These are phyloP conservation scores for Asterochloris erici DNA, from an alignment of 139 green algal species.

Conservation along the genomic window DNA sequence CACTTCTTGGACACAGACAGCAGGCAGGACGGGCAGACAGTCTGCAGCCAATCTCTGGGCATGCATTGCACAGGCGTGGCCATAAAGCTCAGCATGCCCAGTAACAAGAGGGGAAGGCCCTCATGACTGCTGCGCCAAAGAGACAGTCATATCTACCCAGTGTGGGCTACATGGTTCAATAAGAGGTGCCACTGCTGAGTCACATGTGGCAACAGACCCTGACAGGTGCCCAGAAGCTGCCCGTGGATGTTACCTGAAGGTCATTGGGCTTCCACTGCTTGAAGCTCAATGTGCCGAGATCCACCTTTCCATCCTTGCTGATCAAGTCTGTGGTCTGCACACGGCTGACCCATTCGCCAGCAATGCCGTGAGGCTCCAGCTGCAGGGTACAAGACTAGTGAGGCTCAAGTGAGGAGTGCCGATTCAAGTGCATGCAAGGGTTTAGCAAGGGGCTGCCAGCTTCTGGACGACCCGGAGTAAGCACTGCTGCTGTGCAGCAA, in stretches of 20 bases:
- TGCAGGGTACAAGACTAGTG: background rate
- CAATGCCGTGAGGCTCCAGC: background rate
- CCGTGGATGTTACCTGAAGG: background rate
- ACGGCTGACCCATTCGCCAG: background rate
- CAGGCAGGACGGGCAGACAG: too few relatives aligned
- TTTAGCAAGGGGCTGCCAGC: background rate
- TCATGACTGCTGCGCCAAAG: background rate
- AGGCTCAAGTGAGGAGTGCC: background rate
- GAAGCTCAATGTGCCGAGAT: constrained; percentile 4
- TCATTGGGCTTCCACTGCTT: constrained; percentile 8
- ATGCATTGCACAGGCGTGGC: too few relatives aligned
- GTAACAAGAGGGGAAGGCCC: background rate
- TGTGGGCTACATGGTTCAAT: background rate
- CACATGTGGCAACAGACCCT: background rate
- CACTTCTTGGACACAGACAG: too few relatives aligned
- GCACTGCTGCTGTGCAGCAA: background rate
- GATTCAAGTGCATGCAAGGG: background rate
- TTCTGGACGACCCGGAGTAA: background rate
- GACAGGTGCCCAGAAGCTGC: background rate
- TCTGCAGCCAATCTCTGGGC: too few relatives aligned
- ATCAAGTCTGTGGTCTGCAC: constrained; percentile 8
- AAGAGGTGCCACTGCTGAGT: background rate
- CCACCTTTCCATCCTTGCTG: background rate
- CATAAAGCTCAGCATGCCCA: background rate
- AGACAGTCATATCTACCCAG: background rate